phyloP scores from a whole-genome alignment of 768 basidiomycete genomes.

The Trametes sanguinea region DNA sequence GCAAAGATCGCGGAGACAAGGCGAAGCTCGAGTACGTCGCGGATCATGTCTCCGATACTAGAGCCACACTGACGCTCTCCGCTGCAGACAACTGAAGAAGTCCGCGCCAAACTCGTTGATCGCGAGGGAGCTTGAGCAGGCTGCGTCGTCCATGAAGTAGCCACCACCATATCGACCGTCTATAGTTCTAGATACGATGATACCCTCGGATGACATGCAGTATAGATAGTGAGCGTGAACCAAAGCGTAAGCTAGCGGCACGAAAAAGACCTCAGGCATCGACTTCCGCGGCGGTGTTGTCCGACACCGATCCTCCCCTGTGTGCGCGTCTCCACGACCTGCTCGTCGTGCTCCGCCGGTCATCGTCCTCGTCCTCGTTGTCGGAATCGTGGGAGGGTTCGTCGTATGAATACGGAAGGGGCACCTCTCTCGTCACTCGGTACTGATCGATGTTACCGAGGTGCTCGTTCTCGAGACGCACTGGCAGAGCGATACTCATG shows the following conservation, averaged over 20 bases:
- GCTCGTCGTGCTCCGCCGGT: conserved; percentile 21
- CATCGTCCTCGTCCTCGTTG: conserved; percentile 48
- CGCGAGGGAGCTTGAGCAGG: conserved; percentile 70
- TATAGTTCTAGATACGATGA: conserved; percentile 1
- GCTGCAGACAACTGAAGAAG: conserved; percentile 63
- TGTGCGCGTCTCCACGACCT: conserved; percentile 31
- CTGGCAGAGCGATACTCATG: conserved; percentile 35
- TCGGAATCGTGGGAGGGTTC: conserved; percentile 42
- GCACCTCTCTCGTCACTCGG: conserved; percentile 82
- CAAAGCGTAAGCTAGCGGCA: background rate
- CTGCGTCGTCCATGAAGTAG: conserved; percentile 63
- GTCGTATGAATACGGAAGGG: conserved; percentile 74
- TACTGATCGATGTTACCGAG: conserved; percentile 93
- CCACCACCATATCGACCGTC: background rate
- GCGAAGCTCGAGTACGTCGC: conserved; percentile 76
- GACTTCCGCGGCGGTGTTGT: background rate
- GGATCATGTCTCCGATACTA: background rate
- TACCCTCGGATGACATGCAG: background rate
- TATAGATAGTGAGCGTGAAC: background rate
- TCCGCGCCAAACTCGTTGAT: conserved; percentile 82
- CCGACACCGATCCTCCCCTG: background rate
- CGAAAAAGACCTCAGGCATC: background rate
- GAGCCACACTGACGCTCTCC: conserved; percentile 1
- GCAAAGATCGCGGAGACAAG: conserved; percentile 87
- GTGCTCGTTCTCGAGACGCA: conserved; percentile 89